Evolutionary conservation across 805 yeast species (phyloP).

Genomic region (Teunomyces aglyptinius): DNA sequence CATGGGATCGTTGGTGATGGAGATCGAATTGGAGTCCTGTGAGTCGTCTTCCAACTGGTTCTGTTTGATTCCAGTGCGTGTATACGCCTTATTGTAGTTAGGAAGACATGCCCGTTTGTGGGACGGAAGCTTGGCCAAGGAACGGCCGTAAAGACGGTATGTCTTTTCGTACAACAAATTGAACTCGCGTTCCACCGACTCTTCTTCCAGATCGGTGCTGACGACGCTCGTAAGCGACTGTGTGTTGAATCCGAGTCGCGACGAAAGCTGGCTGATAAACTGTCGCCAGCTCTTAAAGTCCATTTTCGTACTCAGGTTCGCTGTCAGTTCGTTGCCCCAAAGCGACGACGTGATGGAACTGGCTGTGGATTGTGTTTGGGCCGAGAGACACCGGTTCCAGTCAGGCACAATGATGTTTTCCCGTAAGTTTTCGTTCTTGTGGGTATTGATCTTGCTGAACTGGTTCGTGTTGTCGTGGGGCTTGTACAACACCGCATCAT

Average conservation of each 20-base stretch:
- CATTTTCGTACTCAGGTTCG: constrained; percentile 21
- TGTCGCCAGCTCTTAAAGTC: constrained; percentile 38
- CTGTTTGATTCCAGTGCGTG: constrained; percentile 16
- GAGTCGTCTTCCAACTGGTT: constrained; percentile 27
- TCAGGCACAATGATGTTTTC: constrained; percentile 43
- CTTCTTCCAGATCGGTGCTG: constrained; percentile 12
- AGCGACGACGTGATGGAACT: constrained; percentile 17
- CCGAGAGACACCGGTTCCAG: constrained; percentile 39
- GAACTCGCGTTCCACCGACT: constrained; percentile 29
- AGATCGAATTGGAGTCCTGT: constrained; percentile 30
- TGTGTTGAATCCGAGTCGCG: constrained; percentile 34
- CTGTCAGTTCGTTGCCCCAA: constrained; percentile 26
- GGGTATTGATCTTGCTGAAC: constrained; percentile 42
- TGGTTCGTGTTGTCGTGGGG: constrained; percentile 41
- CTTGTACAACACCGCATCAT: constrained; percentile 45
- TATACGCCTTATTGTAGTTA: constrained; percentile 31
- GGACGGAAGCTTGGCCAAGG: constrained; percentile 33
- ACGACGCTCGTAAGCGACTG: constrained; percentile 28
- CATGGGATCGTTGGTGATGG: constrained; percentile 40
- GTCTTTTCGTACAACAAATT: constrained; percentile 33
- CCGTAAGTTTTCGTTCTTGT: constrained; percentile 40
- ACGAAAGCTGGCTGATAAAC: constrained; percentile 32
- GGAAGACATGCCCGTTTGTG: constrained; percentile 42
- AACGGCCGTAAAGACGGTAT: constrained; percentile 38
- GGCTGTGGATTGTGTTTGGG: constrained; percentile 17